Evolutionary conservation across 139 green algal species (phyloP).

Genomic region (Zygnema cylindricum): DNA sequence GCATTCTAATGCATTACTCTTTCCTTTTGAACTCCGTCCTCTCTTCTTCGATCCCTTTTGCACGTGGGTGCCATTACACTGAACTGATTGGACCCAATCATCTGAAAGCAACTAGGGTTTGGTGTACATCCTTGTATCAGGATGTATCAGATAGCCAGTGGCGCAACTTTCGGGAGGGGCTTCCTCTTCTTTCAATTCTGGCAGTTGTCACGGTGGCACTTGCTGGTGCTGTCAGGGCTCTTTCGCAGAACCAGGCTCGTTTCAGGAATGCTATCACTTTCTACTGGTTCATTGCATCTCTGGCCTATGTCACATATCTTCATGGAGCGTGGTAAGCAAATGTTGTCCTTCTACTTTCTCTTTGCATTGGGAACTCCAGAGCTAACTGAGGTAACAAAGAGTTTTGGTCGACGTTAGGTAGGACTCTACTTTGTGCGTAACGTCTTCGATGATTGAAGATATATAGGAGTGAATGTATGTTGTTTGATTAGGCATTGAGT

Average conservation of each 20-base stretch:
- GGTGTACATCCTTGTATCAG: background rate
- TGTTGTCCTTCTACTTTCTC: too few species aligned
- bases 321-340: slow-evolving; percentile 47
- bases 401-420: too few species aligned
- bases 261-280: slow-evolving; percentile 15
- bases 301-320: slow-evolving; percentile 45
- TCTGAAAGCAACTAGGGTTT: slow-evolving; percentile 1
- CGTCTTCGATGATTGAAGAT: too few species aligned
- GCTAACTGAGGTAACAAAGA: too few species aligned
- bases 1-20: background rate
- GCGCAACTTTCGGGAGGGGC: slow-evolving; percentile 39
- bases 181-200: slow-evolving; percentile 26
- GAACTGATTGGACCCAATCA: background rate
- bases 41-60: background rate
- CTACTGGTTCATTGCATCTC: slow-evolving; percentile 47
- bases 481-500: too few species aligned
- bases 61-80: background rate
- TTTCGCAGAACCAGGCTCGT: background rate
- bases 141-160: slow-evolving; percentile 58
- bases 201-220: slow-evolving; percentile 5
- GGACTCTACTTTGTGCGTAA: too few species aligned
- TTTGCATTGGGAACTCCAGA: too few species aligned
- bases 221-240: background rate
- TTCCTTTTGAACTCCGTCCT: background rate
- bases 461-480: too few species aligned